Conservation (phyloP, 2,329 filamentous ascomycete genomes). For the Dothiorella sarmentorum region DNA sequence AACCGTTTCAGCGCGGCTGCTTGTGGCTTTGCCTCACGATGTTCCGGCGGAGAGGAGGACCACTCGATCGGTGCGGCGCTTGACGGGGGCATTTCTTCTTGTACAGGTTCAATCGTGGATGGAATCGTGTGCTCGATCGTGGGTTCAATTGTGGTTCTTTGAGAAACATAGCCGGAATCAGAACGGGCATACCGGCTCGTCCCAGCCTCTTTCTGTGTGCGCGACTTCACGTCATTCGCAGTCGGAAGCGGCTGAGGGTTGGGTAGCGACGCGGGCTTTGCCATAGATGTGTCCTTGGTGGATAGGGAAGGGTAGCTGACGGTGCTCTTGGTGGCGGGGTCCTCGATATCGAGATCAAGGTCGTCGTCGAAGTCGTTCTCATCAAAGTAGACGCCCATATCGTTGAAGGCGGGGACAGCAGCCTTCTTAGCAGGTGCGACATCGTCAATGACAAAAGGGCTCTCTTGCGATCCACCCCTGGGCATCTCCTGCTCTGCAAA, state of each 20-base stretch:
- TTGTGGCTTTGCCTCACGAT: constrained; percentile 35
- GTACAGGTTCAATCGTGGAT: not conserved
- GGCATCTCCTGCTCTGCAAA: constrained; percentile 27
- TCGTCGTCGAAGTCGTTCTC: constrained; percentile 89
- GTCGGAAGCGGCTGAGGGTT: not conserved
- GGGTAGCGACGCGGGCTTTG: not conserved
- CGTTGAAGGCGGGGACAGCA: constrained; percentile 30
- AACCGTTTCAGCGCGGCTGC: constrained; percentile 14
- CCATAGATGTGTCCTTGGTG: not conserved
- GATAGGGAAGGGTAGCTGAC: constrained; percentile 43
- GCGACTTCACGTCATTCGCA: not conserved
- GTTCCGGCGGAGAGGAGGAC: constrained; percentile 63
- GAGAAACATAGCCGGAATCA: constrained; percentile 25
- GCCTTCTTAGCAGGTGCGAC: constrained; percentile 30
- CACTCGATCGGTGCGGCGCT: constrained; percentile 65
- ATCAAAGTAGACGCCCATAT: constrained; percentile 57
- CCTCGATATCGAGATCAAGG: constrained; percentile 67
- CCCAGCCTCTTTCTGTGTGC: not conserved
- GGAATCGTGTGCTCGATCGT: no score
- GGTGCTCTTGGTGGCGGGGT: constrained; percentile 49
- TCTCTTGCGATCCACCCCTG: constrained; percentile 1
- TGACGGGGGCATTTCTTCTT: constrained; percentile 27
- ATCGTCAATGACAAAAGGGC: constrained; percentile 18
- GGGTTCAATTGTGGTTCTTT: no score
- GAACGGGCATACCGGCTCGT: not conserved